Conservation (phyloP, 257 asterid genomes). For the Solanum gracilifrons region DNA sequence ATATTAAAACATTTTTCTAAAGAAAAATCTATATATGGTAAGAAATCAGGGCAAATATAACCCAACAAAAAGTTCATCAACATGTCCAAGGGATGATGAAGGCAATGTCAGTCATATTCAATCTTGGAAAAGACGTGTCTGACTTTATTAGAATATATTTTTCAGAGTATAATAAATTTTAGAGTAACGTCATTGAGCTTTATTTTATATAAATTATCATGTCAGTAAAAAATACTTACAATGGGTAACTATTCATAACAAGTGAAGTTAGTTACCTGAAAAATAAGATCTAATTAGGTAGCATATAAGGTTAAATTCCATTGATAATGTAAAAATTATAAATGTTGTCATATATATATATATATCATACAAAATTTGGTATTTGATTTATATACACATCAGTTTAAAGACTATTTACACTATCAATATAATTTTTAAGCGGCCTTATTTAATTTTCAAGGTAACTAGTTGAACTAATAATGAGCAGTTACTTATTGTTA, state of each 20-base stretch:
- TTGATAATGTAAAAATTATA: neutral
- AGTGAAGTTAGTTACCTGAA: neutral
- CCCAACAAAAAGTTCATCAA: neutral
- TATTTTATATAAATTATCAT: neutral
- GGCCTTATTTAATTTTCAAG: neutral
- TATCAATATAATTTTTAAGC: neutral
- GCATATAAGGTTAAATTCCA: neutral
- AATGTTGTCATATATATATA: neutral
- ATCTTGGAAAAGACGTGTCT: neutral
- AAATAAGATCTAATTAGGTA: neutral
- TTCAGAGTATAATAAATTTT: neutral
- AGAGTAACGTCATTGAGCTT: neutral
- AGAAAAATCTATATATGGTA: too few species aligned
- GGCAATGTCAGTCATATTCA: neutral
- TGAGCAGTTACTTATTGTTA: neutral
- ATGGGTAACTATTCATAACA: neutral
- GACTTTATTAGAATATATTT: neutral
- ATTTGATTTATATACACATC: neutral
- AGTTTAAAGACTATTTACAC: neutral
- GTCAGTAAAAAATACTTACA: neutral
- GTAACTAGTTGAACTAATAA: neutral
- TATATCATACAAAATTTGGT: neutral
- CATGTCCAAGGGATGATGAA: neutral
- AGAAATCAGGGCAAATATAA: too few species aligned
- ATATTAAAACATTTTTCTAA: too few species aligned